Evolutionary conservation across 2,329 filamentous ascomycete species (phyloP), one percentile per base, ranked within the genome.

Genomic region (Fusarium newnesense): DNA sequence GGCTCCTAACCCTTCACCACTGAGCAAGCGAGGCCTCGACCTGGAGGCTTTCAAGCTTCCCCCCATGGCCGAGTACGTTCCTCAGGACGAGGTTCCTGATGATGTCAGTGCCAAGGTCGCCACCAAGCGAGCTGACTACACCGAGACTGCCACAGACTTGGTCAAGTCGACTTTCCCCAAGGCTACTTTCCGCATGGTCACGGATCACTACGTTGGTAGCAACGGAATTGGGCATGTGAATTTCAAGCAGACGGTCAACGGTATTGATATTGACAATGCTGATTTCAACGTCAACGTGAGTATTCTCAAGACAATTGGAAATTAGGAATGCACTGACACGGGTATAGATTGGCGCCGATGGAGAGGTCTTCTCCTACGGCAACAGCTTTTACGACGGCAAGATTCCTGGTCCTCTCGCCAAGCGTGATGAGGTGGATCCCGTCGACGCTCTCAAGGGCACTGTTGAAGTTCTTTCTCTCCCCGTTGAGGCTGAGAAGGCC

Each of bases 231-330:
- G 83, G 1, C 89, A 91, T 74, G 87, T 90, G 70, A 85, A 89
- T 78, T 89, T 90, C 76, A 88, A 87, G 79, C 89, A 91, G 80
- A 90, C 88, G 0, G 81, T 83, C 11, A 86, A 90, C 60, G 88
- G 86, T 3, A 77, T 90, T 30, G 89, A 90, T 68, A 85, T 91
- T 67, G 89, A 90, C 73, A 90, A 90, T 73, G 87, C 86, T 2
- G 87, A 89, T 75, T 89, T 90, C 75, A 89, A 90, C 58, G 87
- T 90, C 53, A 90, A 90, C 70, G 87, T 90, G 73, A 81, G 87
- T 82, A 9, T 15, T 10, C 1, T 2, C 5, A 12, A 12, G 1
- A 1, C 2, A 1, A 6, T 5, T 2, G 15, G 15, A 21, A 9
- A 5, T 5, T 7, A 6, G 4, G 6, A 5, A 26, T 15, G 3